These are phyloP conservation scores for Neurospora sp. DNA, from an alignment of 495 filamentous ascomycete species.

Conservation along the genomic window DNA sequence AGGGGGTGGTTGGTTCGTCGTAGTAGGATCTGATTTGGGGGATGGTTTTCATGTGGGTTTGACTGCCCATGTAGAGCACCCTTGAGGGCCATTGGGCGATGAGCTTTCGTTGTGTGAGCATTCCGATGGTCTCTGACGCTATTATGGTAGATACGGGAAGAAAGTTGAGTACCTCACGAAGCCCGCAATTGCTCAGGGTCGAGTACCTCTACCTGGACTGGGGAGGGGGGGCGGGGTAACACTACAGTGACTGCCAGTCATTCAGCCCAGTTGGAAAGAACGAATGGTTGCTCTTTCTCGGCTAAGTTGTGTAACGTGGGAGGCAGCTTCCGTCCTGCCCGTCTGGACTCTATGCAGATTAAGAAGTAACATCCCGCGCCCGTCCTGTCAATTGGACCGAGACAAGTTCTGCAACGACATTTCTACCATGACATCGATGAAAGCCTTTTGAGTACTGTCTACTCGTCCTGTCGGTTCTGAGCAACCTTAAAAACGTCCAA, in stretches of 20 bases:
- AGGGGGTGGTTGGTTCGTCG: background rate
- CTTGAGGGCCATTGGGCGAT: background rate
- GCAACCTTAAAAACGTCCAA: background rate
- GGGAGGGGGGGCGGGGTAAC: background rate
- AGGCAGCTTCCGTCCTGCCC: background rate
- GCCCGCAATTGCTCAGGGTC: background rate
- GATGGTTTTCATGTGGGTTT: background rate
- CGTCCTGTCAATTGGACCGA: background rate
- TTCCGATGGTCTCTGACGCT: background rate
- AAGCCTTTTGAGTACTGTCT: background rate
- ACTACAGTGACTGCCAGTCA: background rate
- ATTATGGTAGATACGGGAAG: background rate
- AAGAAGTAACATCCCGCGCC: background rate
- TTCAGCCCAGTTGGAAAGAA: background rate
- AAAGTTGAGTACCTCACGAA: background rate
- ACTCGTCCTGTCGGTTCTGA: background rate
- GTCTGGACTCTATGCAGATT: background rate
- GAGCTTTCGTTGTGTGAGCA: background rate
- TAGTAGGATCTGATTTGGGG: background rate
- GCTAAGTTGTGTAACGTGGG: background rate
- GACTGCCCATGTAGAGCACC: too few species aligned
- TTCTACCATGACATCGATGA: background rate
- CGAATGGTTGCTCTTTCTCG: background rate
- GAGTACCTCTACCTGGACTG: background rate
- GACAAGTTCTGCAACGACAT: background rate